Conservation (phyloP, 805 yeast genomes). For the Yarrowia phangngaensis region DNA sequence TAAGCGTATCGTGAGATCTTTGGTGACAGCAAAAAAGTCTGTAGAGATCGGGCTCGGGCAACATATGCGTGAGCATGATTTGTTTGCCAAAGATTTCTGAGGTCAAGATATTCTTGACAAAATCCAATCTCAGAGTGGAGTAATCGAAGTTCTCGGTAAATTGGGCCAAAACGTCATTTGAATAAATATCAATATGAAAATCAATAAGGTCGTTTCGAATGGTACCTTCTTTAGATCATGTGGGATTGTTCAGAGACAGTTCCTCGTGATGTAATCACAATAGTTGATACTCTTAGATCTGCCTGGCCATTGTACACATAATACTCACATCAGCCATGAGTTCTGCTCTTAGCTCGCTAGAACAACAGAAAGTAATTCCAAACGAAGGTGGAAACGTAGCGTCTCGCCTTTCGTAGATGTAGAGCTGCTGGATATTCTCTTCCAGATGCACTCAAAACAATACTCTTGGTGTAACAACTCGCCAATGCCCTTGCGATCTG, state of each 20-base stretch:
- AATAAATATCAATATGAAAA: slow-evolving; percentile 92
- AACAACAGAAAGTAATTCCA: no score
- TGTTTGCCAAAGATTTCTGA: slow-evolving; percentile 88
- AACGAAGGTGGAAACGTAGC: no score
- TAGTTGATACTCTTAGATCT: no score
- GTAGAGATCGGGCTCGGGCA: slow-evolving; percentile 92
- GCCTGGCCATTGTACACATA: no score
- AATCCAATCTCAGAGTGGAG: slow-evolving; percentile 79
- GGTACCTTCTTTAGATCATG: slow-evolving; percentile 58
- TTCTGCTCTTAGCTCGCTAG: no score
- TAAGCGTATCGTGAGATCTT: slow-evolving; percentile 90
- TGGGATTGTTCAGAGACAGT: slow-evolving; percentile 50
- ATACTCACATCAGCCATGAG: no score
- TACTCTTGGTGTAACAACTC: no score
- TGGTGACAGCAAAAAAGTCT: slow-evolving; percentile 85
- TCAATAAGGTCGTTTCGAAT: slow-evolving; percentile 91
- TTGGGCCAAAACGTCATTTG: slow-evolving; percentile 92
- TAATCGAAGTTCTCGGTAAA: slow-evolving; percentile 97
- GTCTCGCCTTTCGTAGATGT: no score
- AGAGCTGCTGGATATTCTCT: no score
- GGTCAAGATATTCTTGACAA: slow-evolving; percentile 83
- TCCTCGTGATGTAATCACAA: no score
- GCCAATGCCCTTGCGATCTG: no score
- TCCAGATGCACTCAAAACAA: no score
- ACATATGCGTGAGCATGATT: slow-evolving; percentile 86